These are phyloP conservation scores for Cercophora newfieldiana DNA, from an alignment of 495 filamentous ascomycete species.

Conservation along the genomic window DNA sequence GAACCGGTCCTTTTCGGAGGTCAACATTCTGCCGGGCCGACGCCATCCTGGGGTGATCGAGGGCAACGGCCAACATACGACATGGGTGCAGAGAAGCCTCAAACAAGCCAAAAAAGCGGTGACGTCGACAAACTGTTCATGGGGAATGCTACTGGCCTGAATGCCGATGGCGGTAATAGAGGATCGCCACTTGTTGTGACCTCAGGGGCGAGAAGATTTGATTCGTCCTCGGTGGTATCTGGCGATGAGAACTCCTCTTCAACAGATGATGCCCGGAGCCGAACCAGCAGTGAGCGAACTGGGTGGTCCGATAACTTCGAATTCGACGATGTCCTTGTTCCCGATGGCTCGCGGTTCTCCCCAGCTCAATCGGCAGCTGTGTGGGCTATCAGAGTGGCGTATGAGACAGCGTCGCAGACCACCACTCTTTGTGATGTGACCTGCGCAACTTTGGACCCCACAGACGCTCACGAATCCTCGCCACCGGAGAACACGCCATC, in stretches of 20 bases:
- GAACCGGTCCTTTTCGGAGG: no score
- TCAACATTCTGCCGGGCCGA: no score
- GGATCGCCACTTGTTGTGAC: no score
- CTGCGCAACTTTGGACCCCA: neutral
- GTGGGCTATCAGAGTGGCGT: neutral
- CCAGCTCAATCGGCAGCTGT: neutral
- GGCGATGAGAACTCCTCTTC: neutral
- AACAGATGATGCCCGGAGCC: neutral
- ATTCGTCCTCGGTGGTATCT: neutral
- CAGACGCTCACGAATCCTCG: neutral
- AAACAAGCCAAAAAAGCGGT: no score
- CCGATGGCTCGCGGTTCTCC: neutral
- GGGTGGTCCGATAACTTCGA: neutral
- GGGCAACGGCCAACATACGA: no score
- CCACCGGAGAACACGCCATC: neutral
- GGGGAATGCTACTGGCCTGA: no score
- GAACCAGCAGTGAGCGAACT: neutral
- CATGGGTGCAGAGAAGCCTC: no score
- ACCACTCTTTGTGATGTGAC: neutral
- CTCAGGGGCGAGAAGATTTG: neutral
- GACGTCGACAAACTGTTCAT: no score
- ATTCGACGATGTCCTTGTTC: neutral
- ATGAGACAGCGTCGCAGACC: neutral
- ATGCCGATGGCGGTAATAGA: no score
- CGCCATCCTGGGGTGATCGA: no score